These are phyloP conservation scores for Ceratopteris richardii DNA, from an alignment of 75 land plant genomes.

Conservation along the genomic window DNA sequence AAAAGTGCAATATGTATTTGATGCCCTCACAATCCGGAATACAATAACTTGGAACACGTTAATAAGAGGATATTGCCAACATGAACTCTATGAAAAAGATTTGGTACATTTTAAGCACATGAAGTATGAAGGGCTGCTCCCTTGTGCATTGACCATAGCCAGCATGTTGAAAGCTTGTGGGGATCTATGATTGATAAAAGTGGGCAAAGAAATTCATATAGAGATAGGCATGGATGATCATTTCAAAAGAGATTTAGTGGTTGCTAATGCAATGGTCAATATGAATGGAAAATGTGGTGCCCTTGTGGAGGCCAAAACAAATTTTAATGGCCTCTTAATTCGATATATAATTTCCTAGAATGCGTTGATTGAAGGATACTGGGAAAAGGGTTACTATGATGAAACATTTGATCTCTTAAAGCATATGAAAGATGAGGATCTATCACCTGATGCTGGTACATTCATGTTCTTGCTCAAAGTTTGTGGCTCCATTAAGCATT, in stretches of 20 bases:
- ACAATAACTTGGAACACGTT: constrained; percentile 59
- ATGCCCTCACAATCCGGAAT: constrained; percentile 1
- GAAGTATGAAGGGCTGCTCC: constrained; percentile 16
- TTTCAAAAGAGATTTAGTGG: constrained; percentile 4
- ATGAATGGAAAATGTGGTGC: constrained; percentile 27
- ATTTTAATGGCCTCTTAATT: constrained; percentile 17
- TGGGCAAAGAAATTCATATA: no score
- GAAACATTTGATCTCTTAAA: constrained; percentile 22
- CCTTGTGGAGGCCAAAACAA: constrained; percentile 9
- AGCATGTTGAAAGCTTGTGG: constrained; percentile 26
- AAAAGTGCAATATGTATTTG: constrained; percentile 14
- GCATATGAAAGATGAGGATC: constrained; percentile 26
- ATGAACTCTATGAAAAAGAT: constrained; percentile 33
- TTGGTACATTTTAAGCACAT: constrained; percentile 24
- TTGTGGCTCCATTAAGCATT: constrained; percentile 32
- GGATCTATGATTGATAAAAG: constrained; percentile 9
- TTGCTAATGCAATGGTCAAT: constrained; percentile 36
- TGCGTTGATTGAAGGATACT: constrained; percentile 32
- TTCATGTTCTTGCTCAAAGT: constrained; percentile 29
- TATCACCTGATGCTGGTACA: constrained; percentile 32
- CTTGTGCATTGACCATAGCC: constrained; percentile 30
- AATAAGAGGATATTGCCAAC: constrained; percentile 44
- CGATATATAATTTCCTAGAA: constrained; percentile 43
- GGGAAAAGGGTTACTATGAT: constrained; percentile 13
- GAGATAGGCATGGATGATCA: no score